These are phyloP conservation scores for Potentilla sterilis DNA, from an alignment of 306 rosid genomes.

Conservation along the genomic window DNA sequence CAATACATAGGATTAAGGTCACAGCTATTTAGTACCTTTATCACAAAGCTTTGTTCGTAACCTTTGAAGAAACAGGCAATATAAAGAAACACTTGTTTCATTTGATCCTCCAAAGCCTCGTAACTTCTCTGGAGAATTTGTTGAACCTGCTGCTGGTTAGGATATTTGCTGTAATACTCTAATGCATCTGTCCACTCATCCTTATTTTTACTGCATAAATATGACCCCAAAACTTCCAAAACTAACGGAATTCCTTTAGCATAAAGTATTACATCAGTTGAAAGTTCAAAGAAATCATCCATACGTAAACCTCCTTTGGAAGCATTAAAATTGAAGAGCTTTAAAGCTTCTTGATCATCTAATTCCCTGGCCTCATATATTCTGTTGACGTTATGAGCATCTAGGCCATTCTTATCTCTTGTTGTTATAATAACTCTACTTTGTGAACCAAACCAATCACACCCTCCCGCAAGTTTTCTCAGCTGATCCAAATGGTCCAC, in stretches of 20 bases:
- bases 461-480: not conserved
- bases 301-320: not conserved
- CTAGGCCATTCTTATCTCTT: not conserved
- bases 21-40: constrained; percentile 30
- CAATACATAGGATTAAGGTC: constrained; percentile 13
- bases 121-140: constrained; percentile 34
- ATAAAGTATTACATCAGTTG: not conserved
- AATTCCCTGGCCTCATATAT: not conserved
- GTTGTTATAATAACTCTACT: constrained; percentile 20
- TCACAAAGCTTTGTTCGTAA: constrained; percentile 10
- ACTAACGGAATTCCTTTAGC: constrained; percentile 30
- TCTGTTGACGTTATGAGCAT: not conserved
- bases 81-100: constrained; percentile 30
- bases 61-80: constrained; percentile 45
- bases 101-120: constrained; percentile 24
- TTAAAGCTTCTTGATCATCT: not conserved
- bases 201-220: constrained; percentile 17
- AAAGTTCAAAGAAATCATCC: not conserved
- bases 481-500: not conserved
- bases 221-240: constrained; percentile 37
- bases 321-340: not conserved
- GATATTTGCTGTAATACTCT: constrained; percentile 27
- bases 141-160: constrained; percentile 31
- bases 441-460: not conserved
- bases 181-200: constrained; percentile 36